phyloP scores from a whole-genome alignment of 352 stramenopile genomes.

The Aphanomyces invadans region DNA sequence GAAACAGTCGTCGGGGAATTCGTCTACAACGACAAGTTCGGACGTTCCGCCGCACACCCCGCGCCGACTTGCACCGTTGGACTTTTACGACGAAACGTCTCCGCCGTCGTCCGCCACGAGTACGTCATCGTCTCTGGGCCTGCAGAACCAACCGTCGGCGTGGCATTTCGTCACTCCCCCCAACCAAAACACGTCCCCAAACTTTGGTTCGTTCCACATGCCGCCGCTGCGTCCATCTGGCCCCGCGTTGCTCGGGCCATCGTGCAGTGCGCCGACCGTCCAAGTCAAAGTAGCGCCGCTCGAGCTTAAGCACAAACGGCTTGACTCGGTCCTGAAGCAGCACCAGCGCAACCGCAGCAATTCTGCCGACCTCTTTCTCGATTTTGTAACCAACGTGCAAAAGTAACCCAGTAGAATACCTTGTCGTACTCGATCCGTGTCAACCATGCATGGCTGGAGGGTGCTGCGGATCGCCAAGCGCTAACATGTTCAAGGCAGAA shows the following conservation, averaged over 20 bases:
- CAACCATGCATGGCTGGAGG: too few species aligned
- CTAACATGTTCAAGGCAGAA: too few species aligned
- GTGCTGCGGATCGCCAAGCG: too few species aligned
- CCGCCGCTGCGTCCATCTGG: too few species aligned
- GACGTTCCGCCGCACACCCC: neutral
- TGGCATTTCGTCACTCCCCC: neutral
- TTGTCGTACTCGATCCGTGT: too few species aligned
- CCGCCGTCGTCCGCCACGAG: neutral
- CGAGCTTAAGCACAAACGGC: constrained; percentile 34
- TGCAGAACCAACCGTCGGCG: constrained; percentile 15
- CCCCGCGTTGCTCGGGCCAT: too few species aligned
- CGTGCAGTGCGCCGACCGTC: constrained; percentile 18
- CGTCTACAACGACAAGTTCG: neutral
- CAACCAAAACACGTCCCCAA: constrained; percentile 8
- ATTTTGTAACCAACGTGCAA: constrained; percentile 40
- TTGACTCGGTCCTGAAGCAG: constrained; percentile 33
- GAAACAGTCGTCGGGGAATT: neutral
- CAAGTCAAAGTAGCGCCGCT: constrained; percentile 7
- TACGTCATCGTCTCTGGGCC: neutral
- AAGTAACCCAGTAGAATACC: constrained; percentile 58
- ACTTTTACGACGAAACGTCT: neutral
- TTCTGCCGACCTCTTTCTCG: constrained; percentile 74
- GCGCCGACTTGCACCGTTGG: neutral
- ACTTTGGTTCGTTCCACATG: neutral
- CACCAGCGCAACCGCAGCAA: constrained; percentile 48